These are phyloP conservation scores for Nitzschia sp. DNA, from an alignment of 108 stramenopile species.

Conservation along the genomic window DNA sequence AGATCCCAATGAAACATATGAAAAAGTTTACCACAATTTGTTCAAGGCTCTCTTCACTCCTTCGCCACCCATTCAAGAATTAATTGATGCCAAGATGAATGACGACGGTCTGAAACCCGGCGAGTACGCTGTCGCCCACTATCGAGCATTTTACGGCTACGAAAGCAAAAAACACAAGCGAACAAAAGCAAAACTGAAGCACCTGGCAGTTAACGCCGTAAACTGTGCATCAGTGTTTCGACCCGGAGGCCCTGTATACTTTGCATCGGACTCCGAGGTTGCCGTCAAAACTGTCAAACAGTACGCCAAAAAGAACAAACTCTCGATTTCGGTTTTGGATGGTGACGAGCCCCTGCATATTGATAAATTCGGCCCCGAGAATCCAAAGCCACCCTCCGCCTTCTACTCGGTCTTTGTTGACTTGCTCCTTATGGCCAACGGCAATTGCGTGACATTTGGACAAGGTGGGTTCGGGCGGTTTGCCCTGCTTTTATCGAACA, in stretches of 20 bases:
- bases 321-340: constrained; percentile 9
- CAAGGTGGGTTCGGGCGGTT: constrained; percentile 45
- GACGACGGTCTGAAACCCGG: constrained; percentile 16
- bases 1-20: constrained; percentile 16
- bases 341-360: constrained; percentile 18
- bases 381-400: constrained; percentile 8
- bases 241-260: constrained; percentile 28
- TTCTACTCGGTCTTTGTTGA: constrained; percentile 53
- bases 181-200: background rate
- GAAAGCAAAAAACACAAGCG: constrained; percentile 9
- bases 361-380: constrained; percentile 9
- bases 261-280: constrained; percentile 43
- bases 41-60: constrained; percentile 39
- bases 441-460: constrained; percentile 28
- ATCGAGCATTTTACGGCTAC: constrained; percentile 39
- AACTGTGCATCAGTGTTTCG: constrained; percentile 27
- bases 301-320: constrained; percentile 11
- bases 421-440: constrained; percentile 34
- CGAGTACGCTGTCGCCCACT: constrained; percentile 35
- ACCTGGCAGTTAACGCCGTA: constrained; percentile 33
- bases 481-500: constrained; percentile 26
- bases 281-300: constrained; percentile 4
- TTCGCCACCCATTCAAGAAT: constrained; percentile 28
- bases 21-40: constrained; percentile 34
- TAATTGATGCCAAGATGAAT: constrained; percentile 5